These are phyloP conservation scores for Xylariaceae sp. DNA, from an alignment of 2,329 filamentous ascomycete genomes.

Conservation along the genomic window DNA sequence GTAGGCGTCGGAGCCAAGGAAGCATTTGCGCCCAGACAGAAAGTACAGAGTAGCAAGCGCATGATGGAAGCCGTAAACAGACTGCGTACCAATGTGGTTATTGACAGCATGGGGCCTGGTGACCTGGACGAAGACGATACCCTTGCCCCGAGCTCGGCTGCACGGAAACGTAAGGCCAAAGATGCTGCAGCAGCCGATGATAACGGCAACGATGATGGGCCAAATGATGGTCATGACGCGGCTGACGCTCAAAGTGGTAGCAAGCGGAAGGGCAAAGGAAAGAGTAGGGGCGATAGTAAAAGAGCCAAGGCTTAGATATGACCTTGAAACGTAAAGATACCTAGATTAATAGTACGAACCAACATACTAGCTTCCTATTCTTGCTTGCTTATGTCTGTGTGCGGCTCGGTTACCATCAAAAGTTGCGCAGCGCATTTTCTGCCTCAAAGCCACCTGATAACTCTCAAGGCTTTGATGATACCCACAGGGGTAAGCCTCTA, in stretches of 20 bases:
- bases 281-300: slow-evolving; percentile 30
- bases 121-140: slow-evolving; percentile 28
- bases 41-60: slow-evolving; percentile 69
- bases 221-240: slow-evolving; percentile 33
- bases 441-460: no score
- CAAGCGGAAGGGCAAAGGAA: slow-evolving; percentile 23
- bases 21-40: slow-evolving; percentile 73
- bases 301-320: slow-evolving; percentile 33
- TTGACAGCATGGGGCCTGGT: slow-evolving; percentile 27
- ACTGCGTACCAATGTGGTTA: slow-evolving; percentile 62
- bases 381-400: no score
- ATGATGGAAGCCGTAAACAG: slow-evolving; percentile 77
- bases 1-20: slow-evolving; percentile 66
- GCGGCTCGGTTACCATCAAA: no score
- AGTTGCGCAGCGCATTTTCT: no score
- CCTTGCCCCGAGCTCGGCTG: slow-evolving; percentile 12
- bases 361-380: not conserved
- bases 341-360: not conserved
- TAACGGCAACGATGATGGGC: slow-evolving; percentile 1
- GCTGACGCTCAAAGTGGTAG: slow-evolving; percentile 21
- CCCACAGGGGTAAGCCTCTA: no score
- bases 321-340: slow-evolving; percentile 9
- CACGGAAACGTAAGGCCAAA: slow-evolving; percentile 44
- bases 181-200: slow-evolving; percentile 27
- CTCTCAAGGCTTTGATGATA: no score